These are phyloP conservation scores for Caryopteris hybrid DNA, from an alignment of 305 asterid genomes.

Conservation along the genomic window DNA sequence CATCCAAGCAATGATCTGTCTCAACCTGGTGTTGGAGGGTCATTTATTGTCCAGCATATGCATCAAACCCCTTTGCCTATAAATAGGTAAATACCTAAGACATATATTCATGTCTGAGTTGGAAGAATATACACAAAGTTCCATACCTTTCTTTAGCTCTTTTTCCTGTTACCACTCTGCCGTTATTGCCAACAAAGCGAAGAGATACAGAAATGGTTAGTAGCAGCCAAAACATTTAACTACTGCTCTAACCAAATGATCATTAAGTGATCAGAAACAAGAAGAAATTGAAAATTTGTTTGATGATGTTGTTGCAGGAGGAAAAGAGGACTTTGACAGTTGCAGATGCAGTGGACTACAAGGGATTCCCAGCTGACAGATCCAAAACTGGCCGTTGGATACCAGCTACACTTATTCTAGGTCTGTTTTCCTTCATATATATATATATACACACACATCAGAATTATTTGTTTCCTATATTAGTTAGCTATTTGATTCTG, in stretches of 20 bases:
- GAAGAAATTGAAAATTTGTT: not conserved
- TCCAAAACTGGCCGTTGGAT: conserved; percentile 89
- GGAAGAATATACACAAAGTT: not conserved
- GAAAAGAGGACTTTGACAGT: conserved; percentile 42
- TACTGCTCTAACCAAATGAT: not conserved
- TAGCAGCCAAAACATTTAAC: not conserved
- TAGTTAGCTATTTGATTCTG: not conserved
- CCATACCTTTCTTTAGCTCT: not conserved
- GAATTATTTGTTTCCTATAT: not conserved
- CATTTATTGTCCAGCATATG: conserved; percentile 17
- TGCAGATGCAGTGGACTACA: conserved; percentile 74
- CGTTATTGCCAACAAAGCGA: not conserved
- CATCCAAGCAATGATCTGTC: conserved; percentile 33
- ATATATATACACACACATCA: not conserved
- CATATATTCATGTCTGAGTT: conserved; percentile 17
- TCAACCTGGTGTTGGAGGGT: conserved; percentile 38
- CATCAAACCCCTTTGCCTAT: conserved; percentile 31
- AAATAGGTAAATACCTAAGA: conserved; percentile 26
- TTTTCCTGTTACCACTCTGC: not conserved
- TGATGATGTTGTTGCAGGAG: conserved; percentile 29
- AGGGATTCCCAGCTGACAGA: conserved; percentile 69
- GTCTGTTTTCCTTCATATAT: conserved; percentile 27
- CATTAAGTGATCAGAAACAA: too few relatives aligned
- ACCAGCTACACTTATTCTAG: conserved; percentile 88
- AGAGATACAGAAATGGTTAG: conserved; percentile 31